Conservation (phyloP, 2,329 filamentous ascomycete species). For the Aspergillus sp. region DNA sequence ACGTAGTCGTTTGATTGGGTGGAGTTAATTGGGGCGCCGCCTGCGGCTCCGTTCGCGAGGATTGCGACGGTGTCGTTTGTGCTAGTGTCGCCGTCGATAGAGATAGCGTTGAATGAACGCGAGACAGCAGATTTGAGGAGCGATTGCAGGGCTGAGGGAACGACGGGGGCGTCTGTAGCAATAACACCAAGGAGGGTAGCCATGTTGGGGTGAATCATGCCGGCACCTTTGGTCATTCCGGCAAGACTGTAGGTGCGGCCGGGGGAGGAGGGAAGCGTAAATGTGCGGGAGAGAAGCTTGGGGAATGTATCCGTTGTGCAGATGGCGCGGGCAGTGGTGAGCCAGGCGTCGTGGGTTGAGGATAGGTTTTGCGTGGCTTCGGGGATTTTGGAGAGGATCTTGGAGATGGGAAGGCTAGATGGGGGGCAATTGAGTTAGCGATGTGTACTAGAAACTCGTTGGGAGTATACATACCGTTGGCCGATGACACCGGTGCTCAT, state of each 20-base stretch:
- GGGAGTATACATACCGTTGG: constrained; percentile 61
- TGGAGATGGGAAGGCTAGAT: constrained; percentile 76
- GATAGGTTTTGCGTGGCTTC: constrained; percentile 70
- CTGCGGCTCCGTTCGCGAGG: constrained; percentile 91
- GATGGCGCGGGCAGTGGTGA: constrained; percentile 82
- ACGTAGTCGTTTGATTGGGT: constrained; percentile 60
- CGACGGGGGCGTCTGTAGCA: constrained; percentile 84
- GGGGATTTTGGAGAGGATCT: constrained; percentile 82
- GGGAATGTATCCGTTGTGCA: constrained; percentile 99
- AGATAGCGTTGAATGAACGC: constrained; percentile 93
- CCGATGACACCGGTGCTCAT: constrained; percentile 99
- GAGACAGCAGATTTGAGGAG: constrained; percentile 74
- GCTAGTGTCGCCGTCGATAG: constrained; percentile 93
- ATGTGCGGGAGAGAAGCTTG: constrained; percentile 83
- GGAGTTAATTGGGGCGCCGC: constrained; percentile 63
- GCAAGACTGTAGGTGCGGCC: constrained; percentile 77
- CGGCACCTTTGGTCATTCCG: constrained; percentile 95
- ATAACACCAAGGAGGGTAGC: constrained; percentile 89
- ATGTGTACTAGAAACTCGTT: neutral
- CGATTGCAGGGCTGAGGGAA: constrained; percentile 63
- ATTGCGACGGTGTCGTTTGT: constrained; percentile 96
- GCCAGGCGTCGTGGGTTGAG: constrained; percentile 78
- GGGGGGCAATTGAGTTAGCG: neutral
- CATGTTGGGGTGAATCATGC: constrained; percentile 99
- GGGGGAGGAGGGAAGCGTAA: constrained; percentile 78